A percentile compares a stretch with the other conserved stretches of the same genome.
These are phyloP conservation scores for Pterulicium gracile DNA, from an alignment of 1,284 basidiomycete genomes.

Conservation along the genomic window DNA sequence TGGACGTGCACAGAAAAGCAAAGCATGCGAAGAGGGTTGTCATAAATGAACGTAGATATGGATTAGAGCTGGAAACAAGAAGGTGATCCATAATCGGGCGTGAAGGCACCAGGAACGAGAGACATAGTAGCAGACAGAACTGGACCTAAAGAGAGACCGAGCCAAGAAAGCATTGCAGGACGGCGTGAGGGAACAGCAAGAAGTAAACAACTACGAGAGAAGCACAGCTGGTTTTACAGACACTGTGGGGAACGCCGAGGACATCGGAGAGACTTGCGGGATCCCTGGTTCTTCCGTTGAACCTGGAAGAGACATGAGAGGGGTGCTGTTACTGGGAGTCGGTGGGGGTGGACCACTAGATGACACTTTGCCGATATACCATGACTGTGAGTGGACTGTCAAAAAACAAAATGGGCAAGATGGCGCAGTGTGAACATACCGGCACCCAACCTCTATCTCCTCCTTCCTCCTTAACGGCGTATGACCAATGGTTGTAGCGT, in stretches of 20 bases:
- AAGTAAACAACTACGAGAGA: too few relatives aligned
- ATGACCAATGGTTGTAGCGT: slow-evolving; percentile 96
- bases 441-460: slow-evolving; percentile 91
- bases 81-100: too few relatives aligned
- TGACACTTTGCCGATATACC: slow-evolving; percentile 71
- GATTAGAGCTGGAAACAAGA: too few relatives aligned
- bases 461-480: slow-evolving; percentile 81
- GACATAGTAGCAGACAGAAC: too few relatives aligned
- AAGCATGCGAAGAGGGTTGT: too few relatives aligned
- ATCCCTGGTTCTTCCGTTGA: slow-evolving; percentile 33
- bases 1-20: too few relatives aligned
- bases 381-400: slow-evolving; percentile 32
- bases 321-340: slow-evolving; percentile 17
- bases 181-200: too few relatives aligned
- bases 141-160: too few relatives aligned
- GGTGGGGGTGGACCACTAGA: slow-evolving; percentile 39
- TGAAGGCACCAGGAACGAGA: too few relatives aligned
- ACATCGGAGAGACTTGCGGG: slow-evolving; percentile 61
- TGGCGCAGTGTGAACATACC: slow-evolving; percentile 26
- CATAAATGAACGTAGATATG: too few relatives aligned
- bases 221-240: not conserved
- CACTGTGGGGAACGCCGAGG: slow-evolving; percentile 50
- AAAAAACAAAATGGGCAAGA: slow-evolving; percentile 7
- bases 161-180: too few relatives aligned
- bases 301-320: slow-evolving; percentile 13